phyloP scores from a whole-genome alignment of 2,329 filamentous ascomycete genomes.

The Thelonectria discophora region DNA sequence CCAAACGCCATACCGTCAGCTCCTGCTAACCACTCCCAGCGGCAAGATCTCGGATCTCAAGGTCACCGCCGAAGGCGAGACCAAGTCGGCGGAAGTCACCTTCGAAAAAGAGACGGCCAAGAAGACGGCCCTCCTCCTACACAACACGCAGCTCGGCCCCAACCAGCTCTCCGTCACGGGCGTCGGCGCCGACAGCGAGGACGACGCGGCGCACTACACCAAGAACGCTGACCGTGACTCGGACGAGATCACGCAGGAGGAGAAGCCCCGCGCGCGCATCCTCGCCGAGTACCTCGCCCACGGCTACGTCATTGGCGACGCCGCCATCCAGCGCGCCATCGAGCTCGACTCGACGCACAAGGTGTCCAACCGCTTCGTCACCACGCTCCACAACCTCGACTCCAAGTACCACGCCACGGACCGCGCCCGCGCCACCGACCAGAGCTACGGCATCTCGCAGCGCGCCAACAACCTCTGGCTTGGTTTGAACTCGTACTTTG shows the following conservation, averaged over 20 bases:
- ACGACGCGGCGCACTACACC: conserved; percentile 65
- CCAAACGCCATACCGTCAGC: not conserved
- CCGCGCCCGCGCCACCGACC: conserved; percentile 83
- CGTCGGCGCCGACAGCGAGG: conserved; percentile 70
- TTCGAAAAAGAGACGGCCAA: conserved; percentile 98
- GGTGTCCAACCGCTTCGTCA: conserved; percentile 81
- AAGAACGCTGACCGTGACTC: conserved; percentile 65
- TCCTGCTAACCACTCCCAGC: conserved; percentile 55
- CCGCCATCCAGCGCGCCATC: conserved; percentile 82
- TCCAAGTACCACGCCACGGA: conserved; percentile 87
- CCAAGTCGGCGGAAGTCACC: conserved; percentile 87
- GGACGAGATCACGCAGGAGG: conserved; percentile 87
- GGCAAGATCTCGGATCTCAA: conserved; percentile 91
- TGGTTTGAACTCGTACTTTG: conserved; percentile 87
- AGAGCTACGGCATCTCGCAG: conserved; percentile 81
- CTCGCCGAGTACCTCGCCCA: conserved; percentile 96
- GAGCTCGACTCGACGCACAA: conserved; percentile 90
- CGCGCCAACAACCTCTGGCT: conserved; percentile 72
- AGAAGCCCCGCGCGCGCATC: conserved; percentile 95
- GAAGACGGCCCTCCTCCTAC: conserved; percentile 94
- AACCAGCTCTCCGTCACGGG: conserved; percentile 82
- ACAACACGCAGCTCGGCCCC: conserved; percentile 92
- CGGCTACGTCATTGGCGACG: conserved; percentile 83
- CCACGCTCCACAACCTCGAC: conserved; percentile 80
- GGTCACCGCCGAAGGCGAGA: conserved; percentile 72